Base-by-base conservation (phyloP, 116 monocot species). In the Posidonia oceanica region DNA sequence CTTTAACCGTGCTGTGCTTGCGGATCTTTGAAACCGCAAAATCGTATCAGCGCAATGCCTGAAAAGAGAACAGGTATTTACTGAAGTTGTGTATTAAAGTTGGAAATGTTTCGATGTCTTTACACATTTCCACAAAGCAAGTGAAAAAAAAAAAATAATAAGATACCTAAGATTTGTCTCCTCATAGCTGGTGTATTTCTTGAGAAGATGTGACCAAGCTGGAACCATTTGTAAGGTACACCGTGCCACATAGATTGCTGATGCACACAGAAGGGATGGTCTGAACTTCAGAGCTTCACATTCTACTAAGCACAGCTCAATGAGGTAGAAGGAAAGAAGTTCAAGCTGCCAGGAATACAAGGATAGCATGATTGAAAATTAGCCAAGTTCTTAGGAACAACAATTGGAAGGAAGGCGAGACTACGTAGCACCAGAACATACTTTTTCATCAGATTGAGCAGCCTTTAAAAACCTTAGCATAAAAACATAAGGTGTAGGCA, bases 391-490 rank as follows among this genome's bases (percentile, higher is more conserved):
- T 23, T 22, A 29, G 14, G 3, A 14, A 22, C 12, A 23, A 1
- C 7, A 71, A 14, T 7, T 54, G 8, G 14, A 59, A 66, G 21
- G 18, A 68, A 18, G 10, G 14, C 7, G 4, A 71, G 57, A 55
- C 11, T 0, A 21, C 64, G 29, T 36, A 72, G 51, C 14, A 66
- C 4, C 40, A 63, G 22, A 29, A 70, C 38, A 38, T 54, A 89
- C 86, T 83, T 81, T 83, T 61, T 73, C 74, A 29, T 79, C 81
- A 11, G 89, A 75, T 68, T 77, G 72, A 54, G 89, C 80, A 66
- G 89, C 85, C 72, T 83, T 85, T 58, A 89, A 71, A 72, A 89
- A 89, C 75, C 85, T 78, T 57, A 79, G 61, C 85, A 89, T 83
- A 52, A 89, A 89, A n/a, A 89, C 79, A 72, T 81, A 85, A 29